Conservation (phyloP, 768 basidiomycete species). For the Tulasnella sp. region DNA sequence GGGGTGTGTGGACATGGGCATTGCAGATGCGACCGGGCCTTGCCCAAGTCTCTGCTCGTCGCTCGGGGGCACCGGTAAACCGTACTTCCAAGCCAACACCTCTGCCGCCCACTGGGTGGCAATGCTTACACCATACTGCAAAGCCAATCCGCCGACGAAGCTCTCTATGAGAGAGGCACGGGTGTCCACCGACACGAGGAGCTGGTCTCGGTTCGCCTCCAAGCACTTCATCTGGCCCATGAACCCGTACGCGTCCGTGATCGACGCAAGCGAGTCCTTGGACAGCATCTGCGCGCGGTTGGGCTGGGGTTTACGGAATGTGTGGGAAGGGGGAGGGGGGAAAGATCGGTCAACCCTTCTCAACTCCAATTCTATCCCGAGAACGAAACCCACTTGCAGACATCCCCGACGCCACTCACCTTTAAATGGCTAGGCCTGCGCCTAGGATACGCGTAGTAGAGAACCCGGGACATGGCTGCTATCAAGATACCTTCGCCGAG, state of each 20-base stretch:
- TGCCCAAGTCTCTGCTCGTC: background rate
- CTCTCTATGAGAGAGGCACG: background rate
- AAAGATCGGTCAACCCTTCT: no score
- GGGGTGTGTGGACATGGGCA: background rate
- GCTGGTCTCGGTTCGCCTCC: background rate
- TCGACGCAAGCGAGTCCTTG: slow-evolving; percentile 10
- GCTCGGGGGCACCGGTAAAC: background rate
- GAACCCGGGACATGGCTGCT: background rate
- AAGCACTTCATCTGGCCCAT: background rate
- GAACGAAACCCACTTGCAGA: no score
- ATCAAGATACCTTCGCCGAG: slow-evolving; percentile 17
- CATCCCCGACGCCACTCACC: background rate
- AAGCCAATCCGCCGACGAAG: slow-evolving; percentile 3
- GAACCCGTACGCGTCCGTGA: slow-evolving; percentile 13
- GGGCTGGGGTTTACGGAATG: background rate
- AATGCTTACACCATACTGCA: background rate
- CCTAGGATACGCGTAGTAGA: background rate
- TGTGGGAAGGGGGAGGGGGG: no score
- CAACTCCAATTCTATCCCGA: no score
- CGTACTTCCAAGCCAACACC: background rate
- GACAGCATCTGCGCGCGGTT: background rate
- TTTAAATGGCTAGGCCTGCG: background rate
- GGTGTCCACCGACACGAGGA: background rate
- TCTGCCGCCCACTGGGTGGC: slow-evolving; percentile 11
- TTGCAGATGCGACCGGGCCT: background rate